Conservation (phyloP, 495 filamentous ascomycete species). For the Podospora pseudocomata region DNA sequence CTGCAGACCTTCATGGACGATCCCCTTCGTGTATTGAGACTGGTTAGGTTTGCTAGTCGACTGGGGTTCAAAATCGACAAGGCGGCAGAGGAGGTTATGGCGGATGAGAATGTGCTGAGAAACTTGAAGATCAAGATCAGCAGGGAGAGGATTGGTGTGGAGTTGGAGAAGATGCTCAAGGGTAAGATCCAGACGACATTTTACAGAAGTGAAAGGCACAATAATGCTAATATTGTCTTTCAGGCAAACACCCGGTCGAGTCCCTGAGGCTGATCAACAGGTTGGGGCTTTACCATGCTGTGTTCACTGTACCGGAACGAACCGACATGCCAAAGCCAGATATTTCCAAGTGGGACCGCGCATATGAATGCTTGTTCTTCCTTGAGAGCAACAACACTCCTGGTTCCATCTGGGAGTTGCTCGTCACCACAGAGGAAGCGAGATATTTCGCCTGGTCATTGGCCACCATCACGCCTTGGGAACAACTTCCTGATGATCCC, state of each 20-base stretch:
- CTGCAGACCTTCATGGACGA: slow-evolving; percentile 94
- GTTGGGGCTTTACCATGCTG: slow-evolving; percentile 70
- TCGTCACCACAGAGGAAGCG: slow-evolving; percentile 59
- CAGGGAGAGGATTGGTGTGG: slow-evolving; percentile 77
- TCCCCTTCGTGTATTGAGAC: slow-evolving; percentile 80
- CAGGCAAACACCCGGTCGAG: slow-evolving; percentile 64
- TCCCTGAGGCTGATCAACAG: slow-evolving; percentile 70
- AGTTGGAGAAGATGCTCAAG: slow-evolving; percentile 87
- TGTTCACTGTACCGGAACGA: slow-evolving; percentile 67
- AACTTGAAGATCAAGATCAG: slow-evolving; percentile 88
- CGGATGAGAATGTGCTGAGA: slow-evolving; percentile 62
- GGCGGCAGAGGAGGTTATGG: slow-evolving; percentile 69
- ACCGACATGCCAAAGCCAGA: slow-evolving; percentile 35
- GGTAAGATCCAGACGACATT: slow-evolving; percentile 42
- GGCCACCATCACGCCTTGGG: slow-evolving; percentile 73
- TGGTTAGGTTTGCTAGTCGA: slow-evolving; percentile 86
- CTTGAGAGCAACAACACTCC: slow-evolving; percentile 47
- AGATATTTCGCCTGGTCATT: slow-evolving; percentile 71
- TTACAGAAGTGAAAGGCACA: neutral
- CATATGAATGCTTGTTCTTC: slow-evolving; percentile 49
- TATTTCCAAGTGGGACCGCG: slow-evolving; percentile 42
- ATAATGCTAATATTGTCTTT: slow-evolving; percentile 4
- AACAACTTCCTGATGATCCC: slow-evolving; percentile 47
- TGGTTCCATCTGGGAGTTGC: slow-evolving; percentile 47
- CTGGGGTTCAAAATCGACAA: slow-evolving; percentile 72